Percentiles rank a stretch among this genome's conserved stretches.
These are phyloP conservation scores for Larix sibirica DNA, from an alignment of 83 land plant genomes.

Conservation along the genomic window DNA sequence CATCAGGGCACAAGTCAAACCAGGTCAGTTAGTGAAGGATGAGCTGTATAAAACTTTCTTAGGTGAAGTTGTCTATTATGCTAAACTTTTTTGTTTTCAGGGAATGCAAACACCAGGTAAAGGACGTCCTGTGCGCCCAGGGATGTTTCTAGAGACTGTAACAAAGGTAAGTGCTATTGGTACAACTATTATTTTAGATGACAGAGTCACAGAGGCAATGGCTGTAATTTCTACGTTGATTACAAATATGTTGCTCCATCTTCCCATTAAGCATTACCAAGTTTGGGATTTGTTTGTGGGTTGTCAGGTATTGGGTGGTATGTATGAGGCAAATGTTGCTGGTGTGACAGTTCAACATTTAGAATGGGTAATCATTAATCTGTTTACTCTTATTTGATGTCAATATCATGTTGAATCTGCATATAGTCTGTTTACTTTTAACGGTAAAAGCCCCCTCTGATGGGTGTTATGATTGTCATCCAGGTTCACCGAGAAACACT, in stretches of 20 bases:
- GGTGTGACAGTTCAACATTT: conserved; percentile 95
- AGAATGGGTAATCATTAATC: conserved; percentile 75
- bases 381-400: background rate
- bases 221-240: background rate
- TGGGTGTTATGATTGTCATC: background rate
- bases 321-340: conserved; percentile 66
- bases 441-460: background rate
- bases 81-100: background rate
- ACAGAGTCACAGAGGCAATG: background rate
- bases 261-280: conserved; percentile 4
- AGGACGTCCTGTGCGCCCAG: conserved; percentile 87
- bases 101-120: conserved; percentile 15
- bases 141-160: conserved; percentile 95
- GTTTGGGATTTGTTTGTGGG: background rate
- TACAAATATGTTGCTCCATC: background rate
- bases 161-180: conserved; percentile 60
- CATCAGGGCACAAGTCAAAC: conserved; percentile 5
- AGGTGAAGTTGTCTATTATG: background rate
- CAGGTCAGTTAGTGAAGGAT: conserved; percentile 12
- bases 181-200: background rate
- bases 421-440: background rate
- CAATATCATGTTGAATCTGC: background rate
- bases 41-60: background rate
- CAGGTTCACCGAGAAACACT: conserved; percentile 92
- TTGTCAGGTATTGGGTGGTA: conserved; percentile 80